Evolutionary conservation across 805 yeast genomes (phyloP), one percentile per base, ranked within the genome.

Genomic region (Lipomyces yamadae): DNA sequence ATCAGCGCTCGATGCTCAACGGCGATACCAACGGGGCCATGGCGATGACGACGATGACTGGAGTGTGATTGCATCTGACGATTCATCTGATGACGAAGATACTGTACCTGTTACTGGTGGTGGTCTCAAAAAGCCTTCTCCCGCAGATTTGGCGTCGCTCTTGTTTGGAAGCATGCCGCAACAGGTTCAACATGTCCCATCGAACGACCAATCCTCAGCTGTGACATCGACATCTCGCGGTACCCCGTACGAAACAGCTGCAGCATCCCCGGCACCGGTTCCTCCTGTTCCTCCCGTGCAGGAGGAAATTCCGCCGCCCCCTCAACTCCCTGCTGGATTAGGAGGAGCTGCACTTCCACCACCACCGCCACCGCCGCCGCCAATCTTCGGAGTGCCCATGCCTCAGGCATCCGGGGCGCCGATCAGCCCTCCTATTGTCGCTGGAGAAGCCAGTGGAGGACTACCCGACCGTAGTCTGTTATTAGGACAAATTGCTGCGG

Each of bases 401-500:
- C 72, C 76, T 7, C 72, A 76, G 5, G 74, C 80, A 37, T 75
- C 78, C 30, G 75, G 79, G 4, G 74, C 81, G 5, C 80, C 83
- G 10, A 76, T 79, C n/a, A 65, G 71, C 77, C 81, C 64, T 67
- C 77, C 54, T 68, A 74, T 30, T 62, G 74, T 50, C 71, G 76
- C 30, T 52, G 75, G 68, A 71, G 72, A 78, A 10, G 70, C 76
- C 4, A 77, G 77, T 4, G 72, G 78, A 2, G 76, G 76, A 34
- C 68, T 74, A n/a, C 76, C 80, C 5, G 78, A 81, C 55, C 75
- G 88, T 33, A 73, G 80, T 54, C 86, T 87, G 0, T 78, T 85
- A 61, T 78, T 88, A 62, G 87, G 88, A 2, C 87, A 87, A 74
- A 87, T 87, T 61, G 78, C 79, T 10, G 78, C 82, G 0, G 91